Evolutionary conservation across 2,329 filamentous ascomycete genomes (phyloP).

Genomic region (Metarhizium brunneum): DNA sequence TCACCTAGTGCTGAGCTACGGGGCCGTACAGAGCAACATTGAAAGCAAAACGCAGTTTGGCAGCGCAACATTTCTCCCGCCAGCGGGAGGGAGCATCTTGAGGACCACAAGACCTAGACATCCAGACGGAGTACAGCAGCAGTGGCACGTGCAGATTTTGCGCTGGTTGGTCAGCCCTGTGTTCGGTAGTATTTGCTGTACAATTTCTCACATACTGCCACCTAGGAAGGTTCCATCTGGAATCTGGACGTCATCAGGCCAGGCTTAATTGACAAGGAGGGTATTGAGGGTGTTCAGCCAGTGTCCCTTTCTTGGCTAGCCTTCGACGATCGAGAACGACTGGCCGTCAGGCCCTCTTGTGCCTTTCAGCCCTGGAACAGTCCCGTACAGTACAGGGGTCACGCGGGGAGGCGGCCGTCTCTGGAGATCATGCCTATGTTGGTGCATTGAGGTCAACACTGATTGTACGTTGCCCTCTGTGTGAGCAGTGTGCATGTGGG

Average conservation of each 20-base stretch:
- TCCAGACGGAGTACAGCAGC: background rate
- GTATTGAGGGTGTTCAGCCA: background rate
- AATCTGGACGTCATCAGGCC: conserved; percentile 2
- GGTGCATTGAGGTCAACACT: background rate
- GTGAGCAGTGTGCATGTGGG: background rate
- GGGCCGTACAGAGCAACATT: too few species aligned
- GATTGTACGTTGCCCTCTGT: background rate
- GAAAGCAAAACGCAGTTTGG: background rate
- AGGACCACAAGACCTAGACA: background rate
- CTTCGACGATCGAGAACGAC: background rate
- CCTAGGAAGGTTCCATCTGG: background rate
- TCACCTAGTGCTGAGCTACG: background rate
- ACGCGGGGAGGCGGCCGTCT: background rate
- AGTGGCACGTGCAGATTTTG: background rate
- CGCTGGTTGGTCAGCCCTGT: conserved; percentile 1
- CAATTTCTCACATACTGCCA: background rate
- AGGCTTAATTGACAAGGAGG: background rate
- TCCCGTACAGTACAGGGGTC: background rate
- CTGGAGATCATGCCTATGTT: background rate
- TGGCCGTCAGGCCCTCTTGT: background rate
- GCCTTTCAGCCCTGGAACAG: background rate
- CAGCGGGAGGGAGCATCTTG: background rate
- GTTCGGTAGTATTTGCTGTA: too few species aligned
- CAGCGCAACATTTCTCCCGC: background rate
- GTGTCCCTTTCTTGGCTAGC: background rate